Evolutionary conservation across 768 basidiomycete genomes (phyloP), one percentile per base, ranked within the genome.

Genomic region (Lyophyllum atratum): DNA sequence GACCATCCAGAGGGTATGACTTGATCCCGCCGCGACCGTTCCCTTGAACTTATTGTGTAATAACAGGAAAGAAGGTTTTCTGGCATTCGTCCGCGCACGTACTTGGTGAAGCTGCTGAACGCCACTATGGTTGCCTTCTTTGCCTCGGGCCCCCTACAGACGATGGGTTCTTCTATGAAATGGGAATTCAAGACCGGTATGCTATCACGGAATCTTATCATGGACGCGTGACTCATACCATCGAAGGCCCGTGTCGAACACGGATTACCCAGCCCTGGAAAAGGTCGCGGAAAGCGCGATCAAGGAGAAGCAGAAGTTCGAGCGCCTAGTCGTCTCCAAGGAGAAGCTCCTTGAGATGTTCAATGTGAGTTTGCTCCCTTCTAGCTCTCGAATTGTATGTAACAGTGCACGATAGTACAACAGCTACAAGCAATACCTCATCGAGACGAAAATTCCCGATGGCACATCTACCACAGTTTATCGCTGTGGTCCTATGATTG

Each of bases 71-170:
- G 74, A 90, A 89, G 65, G 97, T 99, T 8, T 99, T 98, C 80
- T 99, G 97, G 97, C 97, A 98, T 72, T 98, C 97, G 17, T 98
- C 95, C 24, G 97, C 97, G 0, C 97, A 98, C 74, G 94, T 98
- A 55, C 83, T 99, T 17, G 97, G 97, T 44, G 97, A 99, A 74
- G 91, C 96, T 53, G 86, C 94, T 40, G 97, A 99, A 74, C 84
- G 91, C 52, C 94, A 97, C 70, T 96, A 98, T 70, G 96, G 95
- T 39, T 97, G 95, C 71, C 95, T 97, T 77, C 81, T 99, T 14
- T 97, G 95, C 67, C 86, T 97, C 59, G 97, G 97, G 3, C 97
- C 97, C 15, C 97, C 97, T 22, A 94, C 95, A 2, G 93, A 96
- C 26, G 95, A 98, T 7, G 97, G 97, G 21, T 99, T 99, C 83